Conservation (phyloP, 2,329 filamentous ascomycete genomes). For the Xylariales sp. region DNA sequence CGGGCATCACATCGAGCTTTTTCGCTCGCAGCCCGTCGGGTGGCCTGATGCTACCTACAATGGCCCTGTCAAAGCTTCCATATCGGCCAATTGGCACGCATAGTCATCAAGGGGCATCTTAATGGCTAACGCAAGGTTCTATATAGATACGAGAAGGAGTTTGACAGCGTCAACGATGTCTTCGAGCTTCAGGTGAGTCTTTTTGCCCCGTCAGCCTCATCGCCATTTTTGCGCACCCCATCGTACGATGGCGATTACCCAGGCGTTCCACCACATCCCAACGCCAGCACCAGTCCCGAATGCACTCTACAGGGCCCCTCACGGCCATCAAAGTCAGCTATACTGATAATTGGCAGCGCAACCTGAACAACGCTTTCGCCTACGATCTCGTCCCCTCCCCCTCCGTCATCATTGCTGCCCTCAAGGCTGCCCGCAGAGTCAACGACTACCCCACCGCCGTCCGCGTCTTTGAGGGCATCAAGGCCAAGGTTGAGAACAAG, state of each 20-base stretch:
- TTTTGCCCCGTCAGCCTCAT: constrained; percentile 3
- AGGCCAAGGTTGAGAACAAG: constrained; percentile 99
- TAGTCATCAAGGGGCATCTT: constrained; percentile 8
- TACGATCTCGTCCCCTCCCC: constrained; percentile 98
- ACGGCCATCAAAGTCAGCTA: too few relatives aligned
- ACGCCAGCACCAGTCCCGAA: too few relatives aligned
- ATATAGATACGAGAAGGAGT: constrained; percentile 97
- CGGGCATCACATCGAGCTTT: too few relatives aligned
- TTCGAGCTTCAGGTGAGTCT: constrained; percentile 94
- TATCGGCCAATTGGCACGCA: constrained; percentile 17
- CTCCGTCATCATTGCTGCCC: constrained; percentile 82
- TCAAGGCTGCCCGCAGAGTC: constrained; percentile 90
- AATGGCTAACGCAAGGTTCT: constrained; percentile 31
- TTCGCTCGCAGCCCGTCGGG: background rate
- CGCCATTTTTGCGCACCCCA: constrained; percentile 2
- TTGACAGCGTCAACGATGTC: constrained; percentile 94
- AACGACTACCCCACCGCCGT: constrained; percentile 99
- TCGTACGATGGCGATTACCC: constrained; percentile 7
- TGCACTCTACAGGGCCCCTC: too few relatives aligned
- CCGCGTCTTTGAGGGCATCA: constrained; percentile 97
- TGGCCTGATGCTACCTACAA: background rate
- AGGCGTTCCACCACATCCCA: too few relatives aligned
- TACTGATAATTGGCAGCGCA: too few relatives aligned
- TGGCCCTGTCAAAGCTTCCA: constrained; percentile 5
- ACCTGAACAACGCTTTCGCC: constrained; percentile 96